Percentiles rank a stretch among this genome's conserved stretches.
phyloP scores from a whole-genome alignment of 148 eudicot species.

The Gaultheria prostrata region DNA sequence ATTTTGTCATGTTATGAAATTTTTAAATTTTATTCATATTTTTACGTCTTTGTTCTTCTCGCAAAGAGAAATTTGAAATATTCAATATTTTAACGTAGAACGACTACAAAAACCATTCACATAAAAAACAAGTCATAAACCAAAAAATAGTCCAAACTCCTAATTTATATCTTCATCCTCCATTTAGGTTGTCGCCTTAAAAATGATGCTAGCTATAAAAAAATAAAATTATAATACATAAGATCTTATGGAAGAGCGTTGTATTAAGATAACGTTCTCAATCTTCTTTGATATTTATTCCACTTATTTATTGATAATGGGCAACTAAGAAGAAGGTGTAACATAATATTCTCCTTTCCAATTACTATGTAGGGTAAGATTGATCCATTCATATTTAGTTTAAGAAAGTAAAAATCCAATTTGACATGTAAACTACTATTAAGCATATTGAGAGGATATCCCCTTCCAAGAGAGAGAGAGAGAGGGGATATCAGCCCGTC shows the following conservation, averaged over 20 bases:
- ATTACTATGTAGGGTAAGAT: not conserved
- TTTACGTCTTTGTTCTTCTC: not conserved
- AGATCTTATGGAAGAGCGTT: not conserved
- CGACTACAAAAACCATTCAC: not conserved
- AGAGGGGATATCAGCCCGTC: not conserved
- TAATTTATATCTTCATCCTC: not conserved
- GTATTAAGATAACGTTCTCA: not conserved
- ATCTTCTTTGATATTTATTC: not conserved
- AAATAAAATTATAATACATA: not conserved
- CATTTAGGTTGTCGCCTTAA: not conserved
- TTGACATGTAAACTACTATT: not conserved
- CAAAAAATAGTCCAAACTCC: not conserved
- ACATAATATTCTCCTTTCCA: not conserved
- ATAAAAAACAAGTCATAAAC: not conserved
- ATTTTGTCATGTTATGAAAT: not conserved
- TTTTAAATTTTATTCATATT: too few species aligned
- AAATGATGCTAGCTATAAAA: not conserved
- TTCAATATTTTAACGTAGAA: not conserved
- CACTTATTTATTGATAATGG: not conserved
- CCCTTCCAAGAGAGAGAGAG: too few species aligned
- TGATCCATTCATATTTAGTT: not conserved
- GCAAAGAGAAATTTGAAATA: not conserved
- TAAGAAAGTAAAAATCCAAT: not conserved
- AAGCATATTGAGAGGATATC: not conserved
- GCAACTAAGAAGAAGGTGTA: not conserved